Base-by-base conservation (phyloP, 768 basidiomycete genomes). In the Piloderma croceum region DNA sequence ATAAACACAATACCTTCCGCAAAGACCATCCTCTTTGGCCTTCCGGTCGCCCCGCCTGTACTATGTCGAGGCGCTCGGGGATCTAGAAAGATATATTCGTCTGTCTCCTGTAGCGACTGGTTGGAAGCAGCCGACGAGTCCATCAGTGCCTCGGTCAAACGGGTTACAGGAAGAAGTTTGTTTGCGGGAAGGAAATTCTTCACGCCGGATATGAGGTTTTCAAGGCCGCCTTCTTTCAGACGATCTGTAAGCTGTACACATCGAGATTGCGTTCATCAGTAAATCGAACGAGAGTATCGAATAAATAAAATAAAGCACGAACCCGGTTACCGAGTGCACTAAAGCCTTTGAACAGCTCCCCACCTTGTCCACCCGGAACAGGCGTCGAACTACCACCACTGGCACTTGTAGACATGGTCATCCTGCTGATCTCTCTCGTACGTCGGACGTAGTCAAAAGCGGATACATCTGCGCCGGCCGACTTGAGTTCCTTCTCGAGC, bases 131-230 rank as follows among this genome's bases (percentile, higher is more conserved):
- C 74, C 0, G 92, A 83, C 1, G 96, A 93, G 58, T 99, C 96
- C 93, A 98, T 98, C 21, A 99, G 71, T 17, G 96, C 94, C 56
- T 98, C 96, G 2, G 88, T 83, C 23, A 99, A 71, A 9, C 96
- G 82, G 0, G 96, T 97, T 34, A 94, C 80, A 9, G 90, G 84
- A 36, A 96, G 75, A 27, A 96, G 76, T 63, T 99, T 94, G 58
- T 91, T 90, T 3, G 90, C 84, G 1, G 96, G 96, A 13, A 99
- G 65, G 71, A 99, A 92, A 64, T 96, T 97, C 61, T 94, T 96
- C 53, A 99, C 96, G 27, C 93, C 94, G 0, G 92, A 93, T 47
- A 99, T 89, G 12, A 99, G 71, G 59, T 94, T 94, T 59, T 98
- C 93, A 23, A 98, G 73, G n/a, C 91, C 91, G 24, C 92, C 89